Evolutionary conservation across 495 filamentous ascomycete species (phyloP).

Genomic region (Lophiotrema nucula): DNA sequence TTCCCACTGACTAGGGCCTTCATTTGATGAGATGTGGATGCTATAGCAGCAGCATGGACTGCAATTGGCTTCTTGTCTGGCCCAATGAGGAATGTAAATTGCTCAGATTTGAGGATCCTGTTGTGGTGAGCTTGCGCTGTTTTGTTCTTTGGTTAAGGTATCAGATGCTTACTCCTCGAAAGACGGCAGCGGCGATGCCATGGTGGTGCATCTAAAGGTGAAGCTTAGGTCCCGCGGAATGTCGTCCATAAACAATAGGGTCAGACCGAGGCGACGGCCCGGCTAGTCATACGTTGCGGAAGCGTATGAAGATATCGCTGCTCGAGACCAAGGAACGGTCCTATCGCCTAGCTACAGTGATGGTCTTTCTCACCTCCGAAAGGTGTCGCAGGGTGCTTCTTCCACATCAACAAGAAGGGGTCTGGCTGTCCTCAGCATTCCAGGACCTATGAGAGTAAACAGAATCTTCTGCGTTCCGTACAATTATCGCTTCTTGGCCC

Average conservation of each 20-base stretch:
- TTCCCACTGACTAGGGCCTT: not conserved
- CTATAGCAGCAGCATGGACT: not conserved
- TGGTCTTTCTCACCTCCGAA: too few relatives aligned
- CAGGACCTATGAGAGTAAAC: not conserved
- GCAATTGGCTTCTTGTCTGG: not conserved
- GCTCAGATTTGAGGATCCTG: not conserved
- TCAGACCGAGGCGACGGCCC: too few relatives aligned
- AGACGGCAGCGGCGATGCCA: constrained; percentile 1
- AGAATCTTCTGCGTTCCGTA: too few relatives aligned
- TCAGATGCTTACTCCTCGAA: constrained; percentile 13
- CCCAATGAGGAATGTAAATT: constrained; percentile 8
- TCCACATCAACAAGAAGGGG: too few relatives aligned
- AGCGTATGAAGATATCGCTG: too few relatives aligned
- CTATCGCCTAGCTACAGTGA: too few relatives aligned
- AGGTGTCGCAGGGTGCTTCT: too few relatives aligned
- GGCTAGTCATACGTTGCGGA: too few relatives aligned
- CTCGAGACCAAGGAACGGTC: too few relatives aligned
- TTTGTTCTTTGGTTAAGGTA: not conserved
- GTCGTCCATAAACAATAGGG: too few relatives aligned
- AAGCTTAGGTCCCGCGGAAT: not conserved
- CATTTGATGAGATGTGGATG: not conserved
- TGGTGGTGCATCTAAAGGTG: not conserved
- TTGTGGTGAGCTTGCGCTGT: not conserved
- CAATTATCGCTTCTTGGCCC: too few relatives aligned
- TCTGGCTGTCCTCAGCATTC: not conserved